Evolutionary conservation across 2,329 filamentous ascomycete genomes (phyloP).

Genomic region (Arthroderma sp.): DNA sequence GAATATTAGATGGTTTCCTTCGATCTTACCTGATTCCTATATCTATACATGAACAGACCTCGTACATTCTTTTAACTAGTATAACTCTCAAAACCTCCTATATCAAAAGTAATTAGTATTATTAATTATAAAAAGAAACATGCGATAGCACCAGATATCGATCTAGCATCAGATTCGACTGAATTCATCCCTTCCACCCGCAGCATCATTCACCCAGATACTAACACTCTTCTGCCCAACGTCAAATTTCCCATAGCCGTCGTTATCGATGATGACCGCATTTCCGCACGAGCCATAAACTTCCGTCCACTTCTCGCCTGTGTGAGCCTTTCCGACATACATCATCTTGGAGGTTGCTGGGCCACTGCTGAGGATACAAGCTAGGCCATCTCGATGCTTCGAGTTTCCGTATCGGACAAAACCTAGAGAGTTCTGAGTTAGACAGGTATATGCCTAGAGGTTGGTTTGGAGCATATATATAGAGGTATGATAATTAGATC

Average conservation of each 20-base stretch:
- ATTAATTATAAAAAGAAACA: no score
- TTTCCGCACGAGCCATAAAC: constrained; percentile 42
- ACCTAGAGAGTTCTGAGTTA: constrained; percentile 3
- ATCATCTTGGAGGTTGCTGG: constrained; percentile 41
- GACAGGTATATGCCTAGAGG: background rate
- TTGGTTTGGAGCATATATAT: constrained; percentile 9
- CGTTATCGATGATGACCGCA: constrained; percentile 44
- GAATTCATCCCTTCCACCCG: constrained; percentile 38
- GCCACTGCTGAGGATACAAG: constrained; percentile 45
- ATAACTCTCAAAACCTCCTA: no score
- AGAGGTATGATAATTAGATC: constrained; percentile 22
- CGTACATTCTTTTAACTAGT: no score
- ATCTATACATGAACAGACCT: no score
- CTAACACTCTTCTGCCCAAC: constrained; percentile 43
- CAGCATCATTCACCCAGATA: constrained; percentile 48
- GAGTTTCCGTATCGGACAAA: constrained; percentile 40
- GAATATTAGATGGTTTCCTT: no score
- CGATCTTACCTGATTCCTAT: no score
- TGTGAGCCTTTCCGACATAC: constrained; percentile 46
- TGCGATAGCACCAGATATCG: no score
- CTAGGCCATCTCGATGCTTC: constrained; percentile 38
- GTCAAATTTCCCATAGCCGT: constrained; percentile 47
- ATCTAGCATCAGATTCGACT: no score
- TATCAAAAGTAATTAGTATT: no score
- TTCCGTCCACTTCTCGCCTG: constrained; percentile 52